Base-by-base conservation (phyloP, 306 rosid genomes). In the Rosa lucieae region DNA sequence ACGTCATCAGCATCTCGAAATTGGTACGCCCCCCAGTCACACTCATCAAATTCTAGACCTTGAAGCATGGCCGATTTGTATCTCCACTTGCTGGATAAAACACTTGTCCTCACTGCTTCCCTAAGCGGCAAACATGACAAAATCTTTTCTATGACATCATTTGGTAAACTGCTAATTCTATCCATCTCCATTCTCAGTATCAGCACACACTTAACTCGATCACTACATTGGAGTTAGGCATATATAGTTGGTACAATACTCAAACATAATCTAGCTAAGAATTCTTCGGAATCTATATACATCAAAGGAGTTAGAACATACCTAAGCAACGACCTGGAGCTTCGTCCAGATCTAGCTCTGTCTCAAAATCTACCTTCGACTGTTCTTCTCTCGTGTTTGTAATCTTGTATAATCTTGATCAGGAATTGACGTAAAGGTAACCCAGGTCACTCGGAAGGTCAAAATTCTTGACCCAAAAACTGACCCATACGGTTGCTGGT, bases 61-160 rank as follows among this genome's bases (percentile, higher is more conserved):
- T 88, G 87, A 26, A 88, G 78, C 4, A 80, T 80, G 4, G 92
- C 83, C 88, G 91, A 85, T 78, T 77, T 88, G 83, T 80, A 88
- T 74, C 88, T 90, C 95, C 92, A 90, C 52, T 84, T 87, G 52
- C 87, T 87, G 5, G 91, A 88, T 58, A 90, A 82, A 62, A 87
- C 66, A 73, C 95, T 88, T 51, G 95, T 90, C 72, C 80, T 85
- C 44, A 85, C 86, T 2, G 95, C 95, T 17, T 88, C 92, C 66
- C 65, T 82, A 29, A 87, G 65, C 5, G 91, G 39, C 87, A 90
- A 58, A 65, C 10, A 62, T 8, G 91, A 83, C 61, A 88, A 82
- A 81, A 90, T 77, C 11, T 80, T 86, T 39, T 83, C 92, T 52
- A 78, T 76, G 63, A 88, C 32, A 52, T 83, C 88, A 66, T 76